Evolutionary conservation across 2,329 filamentous ascomycete species (phyloP).

Genomic region (Aspergillus amoenus): DNA sequence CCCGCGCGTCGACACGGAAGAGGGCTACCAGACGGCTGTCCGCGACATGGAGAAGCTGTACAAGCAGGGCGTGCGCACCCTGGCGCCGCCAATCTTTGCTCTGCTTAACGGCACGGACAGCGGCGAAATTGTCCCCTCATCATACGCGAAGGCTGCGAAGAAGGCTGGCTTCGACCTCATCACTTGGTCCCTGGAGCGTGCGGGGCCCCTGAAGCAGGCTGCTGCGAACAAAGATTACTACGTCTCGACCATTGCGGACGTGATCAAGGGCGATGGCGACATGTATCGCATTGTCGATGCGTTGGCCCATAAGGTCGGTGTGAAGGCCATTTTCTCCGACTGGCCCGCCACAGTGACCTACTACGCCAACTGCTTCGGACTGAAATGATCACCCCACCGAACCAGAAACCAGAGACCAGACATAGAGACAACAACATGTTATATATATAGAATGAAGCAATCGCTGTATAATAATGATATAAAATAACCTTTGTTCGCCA

Average conservation of each 20-base stretch:
- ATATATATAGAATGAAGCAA: constrained; percentile 1
- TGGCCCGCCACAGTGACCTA: constrained; percentile 23
- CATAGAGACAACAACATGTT: neutral
- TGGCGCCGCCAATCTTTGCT: constrained; percentile 20
- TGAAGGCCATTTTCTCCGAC: constrained; percentile 20
- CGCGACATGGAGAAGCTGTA: constrained; percentile 12
- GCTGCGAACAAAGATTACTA: constrained; percentile 16
- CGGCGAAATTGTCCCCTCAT: constrained; percentile 19
- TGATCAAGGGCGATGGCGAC: constrained; percentile 18
- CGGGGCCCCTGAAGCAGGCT: constrained; percentile 17
- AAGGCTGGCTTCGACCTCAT: constrained; percentile 17
- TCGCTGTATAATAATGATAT: neutral
- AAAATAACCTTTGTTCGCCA: neutral
- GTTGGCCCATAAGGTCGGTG: constrained; percentile 20
- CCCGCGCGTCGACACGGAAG: constrained; percentile 16
- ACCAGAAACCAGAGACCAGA: neutral
- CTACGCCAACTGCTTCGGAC: constrained; percentile 20
- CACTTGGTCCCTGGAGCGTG: constrained; percentile 22
- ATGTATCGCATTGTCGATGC: constrained; percentile 23
- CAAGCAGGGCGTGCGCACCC: constrained; percentile 16
- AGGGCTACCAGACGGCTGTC: constrained; percentile 15
- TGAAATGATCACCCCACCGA: constrained; percentile 4
- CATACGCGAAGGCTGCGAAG: constrained; percentile 17
- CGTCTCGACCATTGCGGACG: constrained; percentile 12
- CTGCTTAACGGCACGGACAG: constrained; percentile 18